phyloP scores from a whole-genome alignment of 768 basidiomycete species.

The Tulasnella calospora region DNA sequence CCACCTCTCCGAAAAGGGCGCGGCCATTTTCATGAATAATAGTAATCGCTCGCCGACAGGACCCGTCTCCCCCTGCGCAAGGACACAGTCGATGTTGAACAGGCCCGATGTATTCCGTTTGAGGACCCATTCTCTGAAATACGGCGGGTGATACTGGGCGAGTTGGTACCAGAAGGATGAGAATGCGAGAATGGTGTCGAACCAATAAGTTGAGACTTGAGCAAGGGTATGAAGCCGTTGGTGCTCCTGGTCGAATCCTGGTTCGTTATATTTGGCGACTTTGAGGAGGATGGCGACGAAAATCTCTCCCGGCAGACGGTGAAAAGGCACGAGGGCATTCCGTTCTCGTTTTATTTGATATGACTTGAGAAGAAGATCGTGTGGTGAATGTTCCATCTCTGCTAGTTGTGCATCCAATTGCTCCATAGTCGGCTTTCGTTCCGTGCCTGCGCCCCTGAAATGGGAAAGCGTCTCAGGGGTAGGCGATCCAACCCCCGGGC shows the following conservation, averaged over 20 bases:
- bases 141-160: background rate
- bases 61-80: background rate
- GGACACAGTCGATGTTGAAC: background rate
- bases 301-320: background rate
- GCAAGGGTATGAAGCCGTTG: background rate
- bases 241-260: background rate
- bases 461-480: background rate
- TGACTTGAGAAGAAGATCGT: background rate
- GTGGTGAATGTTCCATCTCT: background rate
- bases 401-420: background rate
- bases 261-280: background rate
- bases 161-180: background rate
- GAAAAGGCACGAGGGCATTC: constrained; percentile 1
- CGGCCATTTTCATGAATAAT: background rate
- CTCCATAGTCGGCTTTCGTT: background rate
- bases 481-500: background rate
- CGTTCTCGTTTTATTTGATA: background rate
- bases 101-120: background rate
- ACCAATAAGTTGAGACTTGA: background rate
- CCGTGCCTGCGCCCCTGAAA: background rate
- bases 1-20: background rate
- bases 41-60: background rate
- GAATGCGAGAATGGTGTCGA: background rate
- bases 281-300: background rate
- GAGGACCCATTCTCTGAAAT: background rate